phyloP scores from a whole-genome alignment of 441 rosid genomes.

The Gossypium gossypioides region DNA sequence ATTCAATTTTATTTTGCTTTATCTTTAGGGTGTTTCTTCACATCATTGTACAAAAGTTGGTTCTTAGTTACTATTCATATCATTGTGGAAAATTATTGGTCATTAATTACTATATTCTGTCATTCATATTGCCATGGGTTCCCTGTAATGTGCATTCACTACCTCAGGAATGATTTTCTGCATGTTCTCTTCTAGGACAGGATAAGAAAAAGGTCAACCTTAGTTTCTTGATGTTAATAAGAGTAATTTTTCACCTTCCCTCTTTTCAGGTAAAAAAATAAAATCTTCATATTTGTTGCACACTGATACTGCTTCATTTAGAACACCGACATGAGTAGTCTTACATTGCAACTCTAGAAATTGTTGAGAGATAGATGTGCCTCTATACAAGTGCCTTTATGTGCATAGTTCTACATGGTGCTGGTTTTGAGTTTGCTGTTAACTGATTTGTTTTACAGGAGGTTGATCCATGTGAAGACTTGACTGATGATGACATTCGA shows the following conservation, averaged over 20 bases:
- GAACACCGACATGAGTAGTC: neutral
- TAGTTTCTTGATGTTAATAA: neutral
- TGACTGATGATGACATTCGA: slow-evolving; percentile 84
- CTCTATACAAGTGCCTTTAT: neutral
- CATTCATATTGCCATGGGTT: neutral
- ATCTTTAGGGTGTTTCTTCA: neutral
- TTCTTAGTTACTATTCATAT: neutral
- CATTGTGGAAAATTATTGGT: neutral
- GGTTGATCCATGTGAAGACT: slow-evolving; percentile 90
- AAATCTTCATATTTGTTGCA: neutral
- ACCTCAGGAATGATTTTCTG: neutral
- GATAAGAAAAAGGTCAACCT: neutral
- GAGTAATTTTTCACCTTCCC: neutral
- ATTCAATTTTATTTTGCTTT: neutral
- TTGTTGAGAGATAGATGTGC: neutral
- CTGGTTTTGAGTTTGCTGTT: neutral
- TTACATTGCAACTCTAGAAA: neutral
- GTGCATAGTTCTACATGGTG: neutral
- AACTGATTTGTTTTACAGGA: slow-evolving; percentile 36
- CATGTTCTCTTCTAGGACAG: neutral
- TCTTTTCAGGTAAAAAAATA: neutral
- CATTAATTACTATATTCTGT: neutral
- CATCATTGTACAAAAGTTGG: neutral
- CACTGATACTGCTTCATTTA: neutral
- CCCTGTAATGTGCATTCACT: neutral